phyloP scores from a whole-genome alignment of 1,139 yeast genomes.

The Scheffersomyces titani region DNA sequence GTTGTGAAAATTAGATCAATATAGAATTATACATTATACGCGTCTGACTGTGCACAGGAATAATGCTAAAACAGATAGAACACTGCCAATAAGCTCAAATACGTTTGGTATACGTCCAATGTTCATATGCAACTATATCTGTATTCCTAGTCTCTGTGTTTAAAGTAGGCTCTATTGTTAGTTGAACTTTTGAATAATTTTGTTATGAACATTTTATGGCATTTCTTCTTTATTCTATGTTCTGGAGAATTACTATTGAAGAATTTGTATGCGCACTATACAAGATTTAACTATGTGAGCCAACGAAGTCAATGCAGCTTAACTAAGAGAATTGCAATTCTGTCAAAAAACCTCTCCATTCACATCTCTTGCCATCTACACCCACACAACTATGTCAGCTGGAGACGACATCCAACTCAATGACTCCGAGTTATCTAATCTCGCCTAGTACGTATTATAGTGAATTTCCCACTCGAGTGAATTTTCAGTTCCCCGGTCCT shows the following conservation, averaged over 20 bases:
- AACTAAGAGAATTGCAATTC: not conserved
- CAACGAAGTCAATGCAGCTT: not conserved
- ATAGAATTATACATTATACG: not conserved
- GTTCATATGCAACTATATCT: not conserved
- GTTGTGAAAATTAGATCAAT: not conserved
- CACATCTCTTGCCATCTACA: not conserved
- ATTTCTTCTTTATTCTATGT: too few relatives aligned
- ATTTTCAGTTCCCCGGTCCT: not conserved
- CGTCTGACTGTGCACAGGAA: not conserved
- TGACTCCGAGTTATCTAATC: conserved; percentile 76
- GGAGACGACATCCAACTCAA: conserved; percentile 53
- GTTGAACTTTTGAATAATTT: too few relatives aligned
- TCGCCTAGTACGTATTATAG: conserved; percentile 58
- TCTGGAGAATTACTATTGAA: not conserved
- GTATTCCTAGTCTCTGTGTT: not conserved
- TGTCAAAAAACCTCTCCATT: not conserved
- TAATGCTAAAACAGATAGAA: not conserved
- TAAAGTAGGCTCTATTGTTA: too few relatives aligned
- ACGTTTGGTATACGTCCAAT: not conserved
- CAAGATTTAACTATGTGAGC: not conserved
- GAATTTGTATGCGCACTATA: not conserved
- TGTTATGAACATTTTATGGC: too few relatives aligned
- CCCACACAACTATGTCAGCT: not conserved
- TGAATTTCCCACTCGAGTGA: not conserved
- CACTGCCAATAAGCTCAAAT: not conserved